Conservation (phyloP, 2,329 filamentous ascomycete genomes). For the Neurospora crassa region DNA sequence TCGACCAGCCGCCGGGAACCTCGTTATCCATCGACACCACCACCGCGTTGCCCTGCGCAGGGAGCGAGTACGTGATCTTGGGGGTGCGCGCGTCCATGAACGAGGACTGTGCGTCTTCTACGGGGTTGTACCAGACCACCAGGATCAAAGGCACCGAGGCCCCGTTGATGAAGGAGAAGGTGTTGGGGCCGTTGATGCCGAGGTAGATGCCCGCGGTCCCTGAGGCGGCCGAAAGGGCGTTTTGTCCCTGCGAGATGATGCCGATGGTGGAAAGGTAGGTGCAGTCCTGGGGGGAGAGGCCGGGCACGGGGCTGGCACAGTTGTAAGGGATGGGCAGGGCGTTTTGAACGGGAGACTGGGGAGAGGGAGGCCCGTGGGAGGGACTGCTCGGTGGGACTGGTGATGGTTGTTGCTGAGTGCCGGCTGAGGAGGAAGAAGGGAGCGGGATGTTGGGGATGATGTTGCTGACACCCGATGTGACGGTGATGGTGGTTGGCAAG, state of each 20-base stretch:
- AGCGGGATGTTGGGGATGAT: background rate
- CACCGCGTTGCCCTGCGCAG: constrained; percentile 22
- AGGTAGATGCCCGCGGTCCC: constrained; percentile 22
- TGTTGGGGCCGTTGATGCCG: constrained; percentile 21
- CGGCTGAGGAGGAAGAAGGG: background rate
- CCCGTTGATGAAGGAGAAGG: constrained; percentile 21
- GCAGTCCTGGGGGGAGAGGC: constrained; percentile 19
- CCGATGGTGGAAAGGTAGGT: constrained; percentile 20
- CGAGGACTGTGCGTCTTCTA: constrained; percentile 16
- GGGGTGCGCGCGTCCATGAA: constrained; percentile 22
- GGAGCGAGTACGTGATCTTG: constrained; percentile 29
- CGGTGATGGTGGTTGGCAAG: background rate
- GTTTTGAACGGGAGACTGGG: background rate
- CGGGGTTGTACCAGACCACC: constrained; percentile 19
- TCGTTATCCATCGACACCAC: constrained; percentile 28
- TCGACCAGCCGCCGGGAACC: constrained; percentile 30
- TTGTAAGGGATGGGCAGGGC: background rate
- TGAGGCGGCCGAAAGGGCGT: constrained; percentile 15
- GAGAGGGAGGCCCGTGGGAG: background rate
- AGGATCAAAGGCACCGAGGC: constrained; percentile 17
- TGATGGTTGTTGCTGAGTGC: background rate
- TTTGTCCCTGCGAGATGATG: constrained; percentile 19
- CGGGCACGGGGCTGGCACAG: constrained; percentile 14
- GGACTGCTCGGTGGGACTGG: background rate
- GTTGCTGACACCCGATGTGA: background rate